Base-by-base conservation (phyloP, 768 basidiomycete genomes). In the Psilocybe sp. region DNA sequence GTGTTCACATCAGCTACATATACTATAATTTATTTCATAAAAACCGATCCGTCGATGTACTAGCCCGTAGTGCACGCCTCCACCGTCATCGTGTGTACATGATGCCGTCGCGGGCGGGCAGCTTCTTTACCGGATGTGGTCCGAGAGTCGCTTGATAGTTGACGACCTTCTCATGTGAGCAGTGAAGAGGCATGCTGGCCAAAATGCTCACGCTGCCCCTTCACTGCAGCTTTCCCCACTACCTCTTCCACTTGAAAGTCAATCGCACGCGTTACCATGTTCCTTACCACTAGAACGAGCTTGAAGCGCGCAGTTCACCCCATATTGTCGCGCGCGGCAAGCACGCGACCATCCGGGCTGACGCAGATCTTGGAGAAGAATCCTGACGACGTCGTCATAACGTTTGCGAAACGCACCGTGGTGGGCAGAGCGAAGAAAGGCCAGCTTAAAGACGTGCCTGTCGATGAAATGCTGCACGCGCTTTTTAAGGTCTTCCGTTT, bases 321-420 rank as follows among this genome's bases (percentile, higher is more conserved):
- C 55, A 33, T 58, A 35, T 36, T 72, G 13, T 50, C 63, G 39
- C 72, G 76, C 28, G 64, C 75, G 32, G 71, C 72, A 13, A 76
- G 72, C 43, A 61, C 66, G 44, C 50, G 56, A 18, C 80, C 65
- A 61, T 76, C 50, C 57, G 83, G 84, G 10, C 72, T 79, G 31
- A 52, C 75, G 32, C 71, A 74, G 7, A 64, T 91, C 41, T 72
- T 90, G 28, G 74, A 85, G 65, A 88, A 83, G 75, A 81, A 76
- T 45, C 79, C 85, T 0, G 81, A 91, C 53, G 93, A 96, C 67
- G 89, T 95, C 13, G 93, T 96, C 53, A 85, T 97, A 51, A 91
- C 89, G 2, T 90, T 89, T 58, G 92, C 90, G 11, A 87, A 87
- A 64, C 82, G 94, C 44, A 94, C 91, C n/a, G 83, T 92, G n/a